These are phyloP conservation scores for Echeveria elegans DNA, from an alignment of 164 flowering plant genomes.

Conservation along the genomic window DNA sequence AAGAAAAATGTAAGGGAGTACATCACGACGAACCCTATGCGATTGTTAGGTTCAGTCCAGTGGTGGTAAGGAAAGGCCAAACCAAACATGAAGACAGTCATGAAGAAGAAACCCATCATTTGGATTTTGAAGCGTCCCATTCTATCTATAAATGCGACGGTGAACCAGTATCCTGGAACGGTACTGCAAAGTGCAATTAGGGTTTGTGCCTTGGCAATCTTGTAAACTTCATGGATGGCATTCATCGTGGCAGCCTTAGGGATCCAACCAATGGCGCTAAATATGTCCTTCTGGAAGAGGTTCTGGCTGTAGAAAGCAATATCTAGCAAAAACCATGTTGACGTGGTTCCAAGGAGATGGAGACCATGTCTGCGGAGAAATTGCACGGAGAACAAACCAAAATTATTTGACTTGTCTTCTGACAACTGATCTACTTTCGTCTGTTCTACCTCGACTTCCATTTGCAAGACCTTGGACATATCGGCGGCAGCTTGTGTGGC, in stretches of 20 bases:
- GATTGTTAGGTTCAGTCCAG: constrained; percentile 18
- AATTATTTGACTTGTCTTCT: constrained; percentile 6
- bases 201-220: constrained; percentile 17
- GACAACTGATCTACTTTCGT: constrained; percentile 12
- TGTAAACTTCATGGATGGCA: constrained; percentile 17
- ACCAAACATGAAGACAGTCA: constrained; percentile 29
- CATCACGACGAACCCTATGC: constrained; percentile 23
- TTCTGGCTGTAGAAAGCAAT: constrained; percentile 38
- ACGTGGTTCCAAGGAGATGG: constrained; percentile 29
- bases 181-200: constrained; percentile 23
- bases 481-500: constrained; percentile 42
- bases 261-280: constrained; percentile 32
- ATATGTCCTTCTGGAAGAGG: constrained; percentile 40
- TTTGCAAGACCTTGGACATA: constrained; percentile 41
- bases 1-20: constrained; percentile 28
- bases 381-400: constrained; percentile 30
- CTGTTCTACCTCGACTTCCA: constrained; percentile 24
- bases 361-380: constrained; percentile 34
- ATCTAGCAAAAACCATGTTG: constrained; percentile 33
- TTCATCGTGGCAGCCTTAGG: constrained; percentile 19
- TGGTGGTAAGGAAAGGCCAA: constrained; percentile 26
- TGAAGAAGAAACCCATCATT: constrained; percentile 27
- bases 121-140: constrained; percentile 20
- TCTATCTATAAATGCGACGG: constrained; percentile 17
- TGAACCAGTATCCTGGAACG: constrained; percentile 22